Evolutionary conservation across 208 protist genomes (phyloP), one percentile per base, ranked within the genome.

Genomic region (Trypanosoma boissoni): DNA sequence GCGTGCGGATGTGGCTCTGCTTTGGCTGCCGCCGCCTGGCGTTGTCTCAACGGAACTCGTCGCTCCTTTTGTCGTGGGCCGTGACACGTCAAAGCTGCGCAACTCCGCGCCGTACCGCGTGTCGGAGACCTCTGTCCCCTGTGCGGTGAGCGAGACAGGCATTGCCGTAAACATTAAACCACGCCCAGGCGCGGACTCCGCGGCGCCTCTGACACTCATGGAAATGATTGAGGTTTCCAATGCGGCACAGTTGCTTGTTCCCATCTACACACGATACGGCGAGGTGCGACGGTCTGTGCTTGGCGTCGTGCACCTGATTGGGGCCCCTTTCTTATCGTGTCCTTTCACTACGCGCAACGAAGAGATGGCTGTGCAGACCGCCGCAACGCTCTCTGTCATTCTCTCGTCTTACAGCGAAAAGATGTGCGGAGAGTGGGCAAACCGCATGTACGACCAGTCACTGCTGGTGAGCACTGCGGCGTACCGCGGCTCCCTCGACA

Each of bases 301-400:
- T 7, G 88, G 75, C 12, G 86, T 95, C 16, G 12, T 95, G 2
- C 88, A 95, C 69, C 61, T 95, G 27, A 81, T 95, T 36, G 83
- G 85, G 45, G 83, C 81, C 21, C 78, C 86, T 18, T 61, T 78
- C 36, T 80, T 80, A 55, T 80, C 85, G 7, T 83, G 78, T 32
- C 80, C 85, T n/a, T 95, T 95, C 64, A 76, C 69, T 50, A 58
- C 68, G n/a, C 74, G 75, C 48, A 91, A 95, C 69, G 88, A 95
- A 61, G 81, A 88, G 54, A 70, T 72, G 9, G 64, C 75, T 23
- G 75, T 86, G 52, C 83, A 91, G 28, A 83, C 79, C 14, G 78
- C 88, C 7, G 67, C 48, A 28, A 82, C 84, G 46, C 68, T 92
- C n/a, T 88, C 88, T 24, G 77, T 66, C 9, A 79, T 91, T 50